Percentiles rank a stretch among this genome's conserved stretches.
Conservation (phyloP, 805 yeast genomes). For the Debaryomyces hansenii region DNA sequence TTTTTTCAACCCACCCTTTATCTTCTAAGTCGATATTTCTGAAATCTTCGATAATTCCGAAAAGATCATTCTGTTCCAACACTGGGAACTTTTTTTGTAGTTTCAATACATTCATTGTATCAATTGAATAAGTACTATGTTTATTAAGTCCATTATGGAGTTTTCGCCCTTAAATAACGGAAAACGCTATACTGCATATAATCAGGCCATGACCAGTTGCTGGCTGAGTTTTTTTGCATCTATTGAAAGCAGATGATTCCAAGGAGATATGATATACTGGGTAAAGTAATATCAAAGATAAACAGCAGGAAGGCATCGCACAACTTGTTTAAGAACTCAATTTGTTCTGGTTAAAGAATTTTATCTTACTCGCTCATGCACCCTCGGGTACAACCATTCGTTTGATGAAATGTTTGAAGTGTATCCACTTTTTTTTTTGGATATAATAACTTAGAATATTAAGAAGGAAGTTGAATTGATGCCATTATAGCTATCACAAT, state of each 20-base stretch:
- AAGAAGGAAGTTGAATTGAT: no score
- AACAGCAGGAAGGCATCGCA: no score
- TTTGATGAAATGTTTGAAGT: no score
- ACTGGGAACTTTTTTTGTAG: slow-evolving; percentile 78
- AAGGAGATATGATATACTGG: no score
- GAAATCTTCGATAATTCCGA: slow-evolving; percentile 82
- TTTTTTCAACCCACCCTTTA: slow-evolving; percentile 92
- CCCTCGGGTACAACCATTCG: no score
- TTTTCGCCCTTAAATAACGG: slow-evolving; percentile 1
- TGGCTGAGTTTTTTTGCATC: slow-evolving; percentile 1
- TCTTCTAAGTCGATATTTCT: slow-evolving; percentile 84
- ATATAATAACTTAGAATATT: no score
- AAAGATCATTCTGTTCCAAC: slow-evolving; percentile 82
- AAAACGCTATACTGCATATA: not conserved
- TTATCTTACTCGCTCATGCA: no score
- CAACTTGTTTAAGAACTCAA: no score
- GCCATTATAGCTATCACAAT: no score
- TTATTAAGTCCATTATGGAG: not conserved
- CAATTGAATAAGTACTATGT: not conserved
- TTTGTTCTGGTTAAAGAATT: no score
- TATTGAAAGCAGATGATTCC: not conserved
- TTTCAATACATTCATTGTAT: slow-evolving; percentile 43
- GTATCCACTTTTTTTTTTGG: no score
- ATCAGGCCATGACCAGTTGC: not conserved
- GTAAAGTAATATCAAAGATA: no score